Evolutionary conservation across 139 green algal species (phyloP).

Genomic region (Haematococcus lacustris): DNA sequence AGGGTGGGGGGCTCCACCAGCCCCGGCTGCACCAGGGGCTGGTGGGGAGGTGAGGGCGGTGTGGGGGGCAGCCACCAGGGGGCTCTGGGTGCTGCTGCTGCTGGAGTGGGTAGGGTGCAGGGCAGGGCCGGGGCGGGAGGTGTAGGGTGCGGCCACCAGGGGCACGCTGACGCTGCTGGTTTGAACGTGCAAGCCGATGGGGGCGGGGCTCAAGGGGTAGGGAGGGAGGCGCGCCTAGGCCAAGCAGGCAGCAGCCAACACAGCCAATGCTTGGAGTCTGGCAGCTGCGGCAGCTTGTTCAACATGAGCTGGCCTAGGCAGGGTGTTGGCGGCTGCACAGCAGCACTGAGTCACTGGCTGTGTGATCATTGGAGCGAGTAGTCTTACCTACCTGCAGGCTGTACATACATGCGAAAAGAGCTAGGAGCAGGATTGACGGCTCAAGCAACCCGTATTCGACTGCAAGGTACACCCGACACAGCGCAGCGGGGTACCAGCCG

Average conservation of each 20-base stretch:
- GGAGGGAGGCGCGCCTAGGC: no score
- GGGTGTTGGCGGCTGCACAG: neutral
- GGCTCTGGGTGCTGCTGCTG: constrained; percentile 3
- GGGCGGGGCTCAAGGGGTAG: no score
- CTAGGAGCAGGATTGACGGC: constrained; percentile 37
- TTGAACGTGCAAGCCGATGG: no score
- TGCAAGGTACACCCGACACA: constrained; percentile 38
- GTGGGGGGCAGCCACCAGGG: no score
- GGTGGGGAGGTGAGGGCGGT: neutral
- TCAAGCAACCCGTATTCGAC: constrained; percentile 40
- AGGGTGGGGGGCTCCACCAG: neutral
- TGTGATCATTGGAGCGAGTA: neutral
- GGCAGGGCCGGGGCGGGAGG: neutral
- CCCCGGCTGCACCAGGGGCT: no score
- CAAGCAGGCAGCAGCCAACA: no score
- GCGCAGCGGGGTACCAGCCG: constrained; percentile 13
- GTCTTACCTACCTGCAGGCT: constrained; percentile 22
- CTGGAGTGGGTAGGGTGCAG: neutral
- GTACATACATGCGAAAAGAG: constrained; percentile 46
- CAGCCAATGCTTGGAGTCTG: no score
- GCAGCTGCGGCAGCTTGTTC: neutral
- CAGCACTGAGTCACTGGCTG: neutral
- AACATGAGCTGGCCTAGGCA: neutral
- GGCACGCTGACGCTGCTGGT: neutral
- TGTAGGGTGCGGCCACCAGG: neutral